Base-by-base conservation (phyloP, 2,329 filamentous ascomycete genomes). In the Pseudogymnoascus sp. region DNA sequence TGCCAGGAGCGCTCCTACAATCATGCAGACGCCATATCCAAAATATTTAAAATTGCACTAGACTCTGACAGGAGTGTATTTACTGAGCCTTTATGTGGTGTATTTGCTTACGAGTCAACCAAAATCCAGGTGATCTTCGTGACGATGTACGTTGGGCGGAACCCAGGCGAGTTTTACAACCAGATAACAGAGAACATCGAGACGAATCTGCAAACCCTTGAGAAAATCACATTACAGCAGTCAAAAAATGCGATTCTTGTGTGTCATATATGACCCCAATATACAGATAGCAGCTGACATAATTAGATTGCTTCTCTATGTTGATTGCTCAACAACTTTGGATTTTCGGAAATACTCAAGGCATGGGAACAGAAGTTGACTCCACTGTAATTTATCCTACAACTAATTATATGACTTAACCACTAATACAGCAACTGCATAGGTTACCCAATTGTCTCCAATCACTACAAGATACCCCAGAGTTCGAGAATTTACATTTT, bases 111-210 rank as follows among this genome's bases (percentile, higher is more conserved):
- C 20, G 69, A 70, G 57, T 65, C 69, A 6, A 63, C 67, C 50
- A 70, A 70, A 54, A 66, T 70, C 18, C 69, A 69, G 20, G 65
- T 69, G 28, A 64, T 70, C 6, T 67, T 68, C 41, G 61, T 67
- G 4, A 65, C 68, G 2, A 68, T 67, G 22, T 65, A 65, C 3
- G 65, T 38, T 11, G 16, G 64, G 12, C 63, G 63, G 25, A 63
- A 60, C 30, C 64, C 63, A 4, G 61, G 64, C n/a, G 62, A 64
- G 38, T 58, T 65, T 14, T 58, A 64, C 28, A 59, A 59, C 7
- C 35, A 38, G 35, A 66, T 66, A 2, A 61, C 62, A 32, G 65
- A 66, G 14, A 68, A 69, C 59, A 61, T 70, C 7, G 57, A 62
- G 8, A 62, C 59, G n/a, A 66, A 66, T 20, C 58, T 70, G 16